Base-by-base conservation (phyloP, 2,329 filamentous ascomycete species). In the Pseudocercospora pini-densiflorae region DNA sequence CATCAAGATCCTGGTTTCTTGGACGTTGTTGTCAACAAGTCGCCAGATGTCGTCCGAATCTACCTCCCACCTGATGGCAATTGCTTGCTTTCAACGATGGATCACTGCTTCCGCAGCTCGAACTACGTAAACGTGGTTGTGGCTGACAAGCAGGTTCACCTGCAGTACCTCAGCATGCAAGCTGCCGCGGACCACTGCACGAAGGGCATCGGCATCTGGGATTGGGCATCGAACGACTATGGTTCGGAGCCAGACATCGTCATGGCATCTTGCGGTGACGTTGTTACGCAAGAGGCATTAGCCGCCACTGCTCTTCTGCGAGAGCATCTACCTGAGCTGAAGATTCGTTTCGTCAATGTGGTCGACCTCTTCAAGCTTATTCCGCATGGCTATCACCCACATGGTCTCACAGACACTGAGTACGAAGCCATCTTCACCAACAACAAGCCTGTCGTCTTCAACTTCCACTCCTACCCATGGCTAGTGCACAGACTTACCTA, bases 101-200 rank as follows among this genome's bases (percentile, higher is more conserved):
- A 93, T 74, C 91, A 94, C 80, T 93, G 91, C 76, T 83, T 94
- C 67, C 85, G 85, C 68, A 91, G 88, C 57, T 82, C 82, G 71
- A 93, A 93, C 83, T 93, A 94, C 76, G 91, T 94, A 80, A 94
- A 94, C 75, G 90, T 93, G 55, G 83, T 94, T 59, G 91, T 93
- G 0, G 87, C 91, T 54, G 91, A 93, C 80, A 94, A 94, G 81
- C 90, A 93, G 76, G 86, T 91, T 47, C 91, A 93, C 74, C 84
- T 92, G 23, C 91, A 93, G 75, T 93, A 88, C 77, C 85, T 93
- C n/a, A 80, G 83, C 70, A 92, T 92, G 86, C 88, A 92, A 1
- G 85, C 87, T 66, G 91, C 91, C 2, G 82, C 92, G 62, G 84
- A 87, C 67, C 91, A 94, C 79, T 94, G 91, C 82, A 90, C 89